Evolutionary conservation across 2,329 filamentous ascomycete species (phyloP), one percentile per base, ranked within the genome.

Genomic region (Aspergillus sp.): DNA sequence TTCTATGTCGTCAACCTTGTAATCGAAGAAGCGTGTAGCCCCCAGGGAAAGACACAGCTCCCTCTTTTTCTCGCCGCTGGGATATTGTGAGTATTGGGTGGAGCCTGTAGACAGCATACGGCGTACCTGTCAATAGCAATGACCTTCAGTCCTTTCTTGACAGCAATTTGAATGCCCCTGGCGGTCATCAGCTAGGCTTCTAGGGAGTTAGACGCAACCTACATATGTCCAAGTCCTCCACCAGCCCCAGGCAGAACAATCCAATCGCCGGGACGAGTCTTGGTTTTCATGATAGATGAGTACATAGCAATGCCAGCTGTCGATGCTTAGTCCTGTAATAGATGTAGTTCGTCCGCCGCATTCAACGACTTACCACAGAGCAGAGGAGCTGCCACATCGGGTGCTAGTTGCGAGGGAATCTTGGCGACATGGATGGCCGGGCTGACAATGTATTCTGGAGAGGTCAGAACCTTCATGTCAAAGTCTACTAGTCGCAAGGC

Each of bases 181-280:
- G 1, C 9, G n/a, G 23, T 1, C 9, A 20, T 56, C 45, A 51
- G 50, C 2, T 5, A 16, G 1, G 2, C n/a, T 14, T 14, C 13
- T 25, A 32, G 29, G 1, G 16, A 2, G n/a, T 14, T 14, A 38
- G n/a, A 41, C 36, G 7, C 25, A 13, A 29, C 57, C 32, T 63
- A 73, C 69, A 73, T 71, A 53, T 73, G 71, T n/a, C 71, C 71
- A 10, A 73, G 46, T 0, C 71, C 71, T 19, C 71, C 71, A 21
- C 71, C 71, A 17, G 71, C 71, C 11, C 71, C 71, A 11, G 68
- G 57, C 9, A 73, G 60, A 19, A 66, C 67, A 36, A 73, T 59
- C 63, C 67, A 73, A 38, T 73, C 63, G 13, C 70, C 71, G 0
- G 63, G 60, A 17, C 61, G 60, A 21, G 69, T 58, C 38, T 64